Conservation (phyloP, 768 basidiomycete genomes). For the Thelephora ganbajun region DNA sequence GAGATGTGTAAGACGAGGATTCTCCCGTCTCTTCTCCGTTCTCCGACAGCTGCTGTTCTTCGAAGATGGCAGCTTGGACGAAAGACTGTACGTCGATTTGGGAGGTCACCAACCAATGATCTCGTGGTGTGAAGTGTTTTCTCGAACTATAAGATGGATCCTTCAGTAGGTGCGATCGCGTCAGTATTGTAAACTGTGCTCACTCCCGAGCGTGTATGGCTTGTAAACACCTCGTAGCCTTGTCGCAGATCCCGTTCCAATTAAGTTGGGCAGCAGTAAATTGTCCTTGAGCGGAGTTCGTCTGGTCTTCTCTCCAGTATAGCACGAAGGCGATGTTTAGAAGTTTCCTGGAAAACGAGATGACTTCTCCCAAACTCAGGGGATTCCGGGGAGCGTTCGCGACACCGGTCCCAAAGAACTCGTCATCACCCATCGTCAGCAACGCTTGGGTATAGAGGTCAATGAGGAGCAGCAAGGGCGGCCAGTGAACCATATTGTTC, state of each 20-base stretch:
- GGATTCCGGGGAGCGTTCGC: constrained; percentile 45
- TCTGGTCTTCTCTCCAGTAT: constrained; percentile 47
- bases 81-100: constrained; percentile 56
- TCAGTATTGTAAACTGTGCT: constrained; percentile 15
- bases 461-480: constrained; percentile 60
- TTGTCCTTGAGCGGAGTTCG: constrained; percentile 24
- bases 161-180: background rate
- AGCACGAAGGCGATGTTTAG: constrained; percentile 76
- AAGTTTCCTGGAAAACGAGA: constrained; percentile 59
- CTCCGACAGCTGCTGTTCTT: constrained; percentile 42
- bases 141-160: constrained; percentile 45
- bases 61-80: constrained; percentile 68
- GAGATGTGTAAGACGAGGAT: background rate
- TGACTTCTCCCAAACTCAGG: constrained; percentile 69
- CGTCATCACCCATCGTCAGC: constrained; percentile 90
- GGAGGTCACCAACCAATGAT: constrained; percentile 69
- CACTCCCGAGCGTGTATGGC: constrained; percentile 85
- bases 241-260: constrained; percentile 63
- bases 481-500: constrained; percentile 35
- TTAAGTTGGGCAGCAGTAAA: constrained; percentile 27
- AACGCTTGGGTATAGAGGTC: constrained; percentile 78
- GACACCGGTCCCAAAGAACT: constrained; percentile 59
- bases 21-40: constrained; percentile 2
- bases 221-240: constrained; percentile 64
- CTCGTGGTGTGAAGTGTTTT: constrained; percentile 64